Evolutionary conservation across 139 green algal species (phyloP), one percentile per base, ranked within the genome.

Genomic region (Chlorella ohadii): DNA sequence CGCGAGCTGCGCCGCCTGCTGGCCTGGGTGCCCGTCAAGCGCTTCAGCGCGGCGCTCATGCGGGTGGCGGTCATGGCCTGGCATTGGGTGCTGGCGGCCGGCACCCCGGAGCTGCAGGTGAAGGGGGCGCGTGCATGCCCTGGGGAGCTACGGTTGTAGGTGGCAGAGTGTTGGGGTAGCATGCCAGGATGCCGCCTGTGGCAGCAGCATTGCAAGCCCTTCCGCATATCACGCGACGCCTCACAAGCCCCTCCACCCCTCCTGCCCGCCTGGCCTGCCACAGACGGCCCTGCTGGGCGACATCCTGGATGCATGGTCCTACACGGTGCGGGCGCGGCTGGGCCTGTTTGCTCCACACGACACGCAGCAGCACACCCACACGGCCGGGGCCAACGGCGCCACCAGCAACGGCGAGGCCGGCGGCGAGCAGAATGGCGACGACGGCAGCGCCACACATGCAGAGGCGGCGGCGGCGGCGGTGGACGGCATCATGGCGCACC

Each of bases 81-180:
- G 90, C 85, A 84, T n/a, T 94, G 94, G 94, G 84, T 94, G 28
- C 64, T 70, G 27, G 91, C 89, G 28, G 86, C 91, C 27, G 66
- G 51, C 1, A 38, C 27, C 1, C 59, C 65, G 11, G 38, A 65
- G 57, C 31, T 82, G 38, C 81, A 82, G 85, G 75, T 85, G 41
- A 11, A 66, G 15, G 6, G 47, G 31, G 19, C 34, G 5, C 1
- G 33, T 25, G 13, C n/a, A n/a, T n/a, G n/a, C n/a, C n/a, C n/a
- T n/a, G n/a, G n/a, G n/a, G n/a, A n/a, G n/a, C n/a, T n/a, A n/a
- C n/a, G n/a, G 33, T 47, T 19, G 44, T 51, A 9, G 44, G 44
- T 51, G 44, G 19, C 38, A 55, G 38, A 36, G 36, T 55, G 68
- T 9, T 70, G 27, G 9, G 64, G 27, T 39, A 1, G 15, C 20